Percentiles rank a stretch among this genome's conserved stretches.
Conservation (phyloP, 352 stramenopile species). For the Phytophthora aleatoria region DNA sequence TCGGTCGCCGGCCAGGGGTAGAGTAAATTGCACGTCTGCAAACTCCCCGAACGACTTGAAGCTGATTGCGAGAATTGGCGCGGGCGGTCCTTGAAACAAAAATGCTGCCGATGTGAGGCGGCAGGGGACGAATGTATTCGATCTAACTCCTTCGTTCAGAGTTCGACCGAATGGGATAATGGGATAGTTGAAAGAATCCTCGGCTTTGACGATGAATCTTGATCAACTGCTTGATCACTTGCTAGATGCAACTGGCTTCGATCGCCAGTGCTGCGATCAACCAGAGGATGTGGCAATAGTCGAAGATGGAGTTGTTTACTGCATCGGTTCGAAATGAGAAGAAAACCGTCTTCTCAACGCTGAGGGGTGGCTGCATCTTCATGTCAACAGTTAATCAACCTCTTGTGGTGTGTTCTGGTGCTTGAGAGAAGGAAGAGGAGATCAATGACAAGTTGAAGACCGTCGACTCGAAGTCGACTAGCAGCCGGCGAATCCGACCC, state of each 20-base stretch:
- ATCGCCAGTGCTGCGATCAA: conserved; percentile 27
- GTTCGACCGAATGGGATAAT: conserved; percentile 9
- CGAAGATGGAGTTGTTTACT: conserved; percentile 18
- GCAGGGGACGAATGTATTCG: conserved; percentile 14
- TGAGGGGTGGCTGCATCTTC: conserved; percentile 31
- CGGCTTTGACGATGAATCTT: conserved; percentile 8
- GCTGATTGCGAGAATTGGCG: conserved; percentile 10
- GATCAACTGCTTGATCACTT: conserved; percentile 21
- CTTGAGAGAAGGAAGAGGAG: conserved; percentile 26
- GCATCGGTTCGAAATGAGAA: conserved; percentile 21
- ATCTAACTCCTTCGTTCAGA: conserved; percentile 29
- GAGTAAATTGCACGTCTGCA: conserved; percentile 26
- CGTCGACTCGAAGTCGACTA: conserved; percentile 32
- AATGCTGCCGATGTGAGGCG: conserved; percentile 6
- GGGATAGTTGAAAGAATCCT: conserved; percentile 1
- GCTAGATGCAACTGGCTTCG: conserved; percentile 21
- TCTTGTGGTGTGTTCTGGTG: conserved; percentile 33
- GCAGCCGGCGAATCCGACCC: conserved; percentile 28
- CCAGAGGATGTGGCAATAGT: conserved; percentile 11
- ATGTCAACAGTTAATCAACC: conserved; percentile 1
- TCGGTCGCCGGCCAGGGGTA: conserved; percentile 26
- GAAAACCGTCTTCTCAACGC: conserved; percentile 17
- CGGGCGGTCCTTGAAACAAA: conserved; percentile 3
- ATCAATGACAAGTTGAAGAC: conserved; percentile 20
- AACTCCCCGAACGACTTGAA: conserved; percentile 30